These are phyloP conservation scores for Achlya hypogyna DNA, from an alignment of 352 stramenopile species.

Conservation along the genomic window DNA sequence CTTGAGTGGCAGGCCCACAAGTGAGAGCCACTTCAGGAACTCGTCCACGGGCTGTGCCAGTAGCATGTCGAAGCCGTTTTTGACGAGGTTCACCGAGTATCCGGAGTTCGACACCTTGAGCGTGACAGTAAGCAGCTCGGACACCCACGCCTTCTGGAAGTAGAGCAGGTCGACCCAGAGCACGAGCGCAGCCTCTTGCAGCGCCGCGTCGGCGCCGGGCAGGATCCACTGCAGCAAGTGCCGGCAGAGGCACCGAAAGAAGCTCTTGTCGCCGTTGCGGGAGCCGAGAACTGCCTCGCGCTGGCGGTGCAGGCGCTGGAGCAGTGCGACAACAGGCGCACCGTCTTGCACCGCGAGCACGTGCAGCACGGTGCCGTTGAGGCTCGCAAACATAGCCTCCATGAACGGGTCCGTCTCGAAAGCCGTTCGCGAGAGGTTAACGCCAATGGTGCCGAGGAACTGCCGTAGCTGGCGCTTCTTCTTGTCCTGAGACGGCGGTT, in stretches of 20 bases:
- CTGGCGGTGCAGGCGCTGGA: slow-evolving; percentile 49
- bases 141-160: slow-evolving; percentile 42
- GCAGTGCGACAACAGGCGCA: slow-evolving; percentile 42
- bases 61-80: slow-evolving; percentile 62
- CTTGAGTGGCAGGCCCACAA: slow-evolving; percentile 55
- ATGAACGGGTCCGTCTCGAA: slow-evolving; percentile 40
- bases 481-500: slow-evolving; percentile 48
- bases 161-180: slow-evolving; percentile 64
- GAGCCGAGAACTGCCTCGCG: slow-evolving; percentile 47
- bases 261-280: slow-evolving; percentile 44
- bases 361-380: slow-evolving; percentile 57
- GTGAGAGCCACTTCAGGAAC: slow-evolving; percentile 54
- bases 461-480: slow-evolving; percentile 38
- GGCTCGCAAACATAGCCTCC: slow-evolving; percentile 36
- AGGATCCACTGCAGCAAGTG: slow-evolving; percentile 47
- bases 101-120: slow-evolving; percentile 35
- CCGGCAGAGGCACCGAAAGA: slow-evolving; percentile 54
- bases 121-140: slow-evolving; percentile 50
- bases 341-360: slow-evolving; percentile 41
- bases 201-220: slow-evolving; percentile 23
- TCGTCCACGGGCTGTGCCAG: slow-evolving; percentile 27
- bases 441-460: slow-evolving; percentile 32
- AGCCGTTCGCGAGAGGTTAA: slow-evolving; percentile 37
- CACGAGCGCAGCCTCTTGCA: slow-evolving; percentile 44
- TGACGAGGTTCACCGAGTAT: slow-evolving; percentile 72